Evolutionary conservation across 352 stramenopile genomes (phyloP).

Genomic region (Phytophthora ohioensis): DNA sequence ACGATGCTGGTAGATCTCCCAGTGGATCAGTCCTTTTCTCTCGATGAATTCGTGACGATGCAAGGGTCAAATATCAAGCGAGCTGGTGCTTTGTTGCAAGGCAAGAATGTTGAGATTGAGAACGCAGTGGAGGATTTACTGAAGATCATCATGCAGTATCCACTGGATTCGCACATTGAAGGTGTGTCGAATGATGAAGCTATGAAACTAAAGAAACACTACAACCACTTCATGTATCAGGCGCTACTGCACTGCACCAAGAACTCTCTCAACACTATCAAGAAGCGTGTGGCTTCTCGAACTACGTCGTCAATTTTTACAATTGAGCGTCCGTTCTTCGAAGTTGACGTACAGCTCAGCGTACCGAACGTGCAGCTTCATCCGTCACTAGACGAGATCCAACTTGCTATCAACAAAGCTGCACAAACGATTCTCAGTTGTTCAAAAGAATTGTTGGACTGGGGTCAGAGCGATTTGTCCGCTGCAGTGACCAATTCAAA

Average conservation of each 20-base stretch:
- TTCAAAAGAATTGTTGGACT: constrained; percentile 97
- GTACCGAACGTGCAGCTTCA: constrained; percentile 94
- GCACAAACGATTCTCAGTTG: constrained; percentile 97
- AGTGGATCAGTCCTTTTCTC: constrained; percentile 96
- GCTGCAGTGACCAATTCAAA: constrained; percentile 30
- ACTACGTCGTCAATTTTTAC: constrained; percentile 90
- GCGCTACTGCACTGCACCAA: constrained; percentile 98
- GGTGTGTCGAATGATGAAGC: constrained; percentile 94
- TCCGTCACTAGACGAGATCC: constrained; percentile 97
- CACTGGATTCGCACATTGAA: constrained; percentile 96
- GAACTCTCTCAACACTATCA: constrained; percentile 98
- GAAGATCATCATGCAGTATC: constrained; percentile 96
- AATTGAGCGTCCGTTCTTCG: constrained; percentile 97
- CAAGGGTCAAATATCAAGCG: constrained; percentile 95
- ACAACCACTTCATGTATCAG: constrained; percentile 99
- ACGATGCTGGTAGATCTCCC: constrained; percentile 98
- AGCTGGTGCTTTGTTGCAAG: constrained; percentile 93
- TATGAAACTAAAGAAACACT: constrained; percentile 97
- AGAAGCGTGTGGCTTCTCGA: constrained; percentile 96
- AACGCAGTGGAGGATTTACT: constrained; percentile 98
- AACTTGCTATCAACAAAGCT: constrained; percentile 97
- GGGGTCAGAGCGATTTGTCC: constrained; percentile 85
- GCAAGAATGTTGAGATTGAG: constrained; percentile 99
- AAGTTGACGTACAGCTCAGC: constrained; percentile 97
- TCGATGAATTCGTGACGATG: constrained; percentile 98